These are phyloP conservation scores for Straminergon stramineum DNA, from an alignment of 225 moss, liverwort and hornwort genomes.

Conservation along the genomic window DNA sequence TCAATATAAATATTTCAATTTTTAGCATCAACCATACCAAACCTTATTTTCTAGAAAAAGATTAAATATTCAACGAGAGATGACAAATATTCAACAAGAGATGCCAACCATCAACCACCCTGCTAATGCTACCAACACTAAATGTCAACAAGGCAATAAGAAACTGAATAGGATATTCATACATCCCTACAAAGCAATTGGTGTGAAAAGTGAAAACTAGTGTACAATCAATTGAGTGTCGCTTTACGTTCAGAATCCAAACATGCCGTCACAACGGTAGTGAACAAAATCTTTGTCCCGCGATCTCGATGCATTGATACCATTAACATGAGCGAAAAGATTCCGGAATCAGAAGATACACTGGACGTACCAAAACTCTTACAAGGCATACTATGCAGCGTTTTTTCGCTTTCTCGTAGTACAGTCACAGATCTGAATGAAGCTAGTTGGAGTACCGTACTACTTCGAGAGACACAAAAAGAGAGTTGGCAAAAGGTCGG, in stretches of 20 bases:
- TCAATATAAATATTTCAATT: not conserved
- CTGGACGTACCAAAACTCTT: not conserved
- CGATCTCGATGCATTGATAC: not conserved
- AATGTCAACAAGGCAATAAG: not conserved
- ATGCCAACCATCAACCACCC: not conserved
- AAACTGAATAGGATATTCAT: not conserved
- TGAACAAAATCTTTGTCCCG: not conserved
- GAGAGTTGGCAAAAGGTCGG: not conserved
- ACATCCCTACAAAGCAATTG: too few relatives aligned
- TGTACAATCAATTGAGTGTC: not conserved
- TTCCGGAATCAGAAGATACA: not conserved
- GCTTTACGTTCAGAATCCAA: not conserved
- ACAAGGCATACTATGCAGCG: not conserved
- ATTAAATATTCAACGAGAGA: not conserved
- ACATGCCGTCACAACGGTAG: not conserved
- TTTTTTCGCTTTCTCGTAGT: not conserved
- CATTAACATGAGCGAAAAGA: not conserved
- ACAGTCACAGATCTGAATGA: not conserved
- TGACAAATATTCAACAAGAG: not conserved
- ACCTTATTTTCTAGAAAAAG: not conserved
- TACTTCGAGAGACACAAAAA: not conserved
- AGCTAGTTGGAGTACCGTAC: not conserved
- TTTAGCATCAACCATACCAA: not conserved
- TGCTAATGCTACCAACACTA: not conserved
- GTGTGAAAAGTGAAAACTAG: not conserved